phyloP scores from a whole-genome alignment of 768 basidiomycete genomes.

The Gloeopeniophorella convolvens region DNA sequence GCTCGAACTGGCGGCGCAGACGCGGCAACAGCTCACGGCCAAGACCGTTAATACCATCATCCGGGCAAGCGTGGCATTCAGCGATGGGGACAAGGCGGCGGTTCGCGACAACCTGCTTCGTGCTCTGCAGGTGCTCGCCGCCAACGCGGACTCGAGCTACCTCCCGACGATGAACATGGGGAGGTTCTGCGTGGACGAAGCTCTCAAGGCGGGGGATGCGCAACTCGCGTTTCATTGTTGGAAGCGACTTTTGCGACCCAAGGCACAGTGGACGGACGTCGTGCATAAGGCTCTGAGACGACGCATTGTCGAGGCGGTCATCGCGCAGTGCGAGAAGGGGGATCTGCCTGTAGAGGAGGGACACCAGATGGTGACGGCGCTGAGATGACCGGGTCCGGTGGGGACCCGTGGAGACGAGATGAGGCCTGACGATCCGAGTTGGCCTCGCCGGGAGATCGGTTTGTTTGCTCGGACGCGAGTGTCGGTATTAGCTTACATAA shows the following conservation, averaged over 20 bases:
- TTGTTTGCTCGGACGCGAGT: too few species aligned
- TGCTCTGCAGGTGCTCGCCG: constrained; percentile 38
- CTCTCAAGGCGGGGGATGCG: constrained; percentile 44
- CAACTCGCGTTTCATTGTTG: constrained; percentile 56
- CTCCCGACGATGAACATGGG: constrained; percentile 43
- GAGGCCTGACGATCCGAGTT: too few species aligned
- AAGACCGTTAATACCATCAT: constrained; percentile 37
- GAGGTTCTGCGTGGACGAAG: constrained; percentile 42
- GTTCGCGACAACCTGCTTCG: constrained; percentile 33
- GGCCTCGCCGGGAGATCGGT: too few species aligned
- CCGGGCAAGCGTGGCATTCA: constrained; percentile 22
- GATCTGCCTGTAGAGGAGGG: constrained; percentile 24
- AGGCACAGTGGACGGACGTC: constrained; percentile 41
- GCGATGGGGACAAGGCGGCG: constrained; percentile 21
- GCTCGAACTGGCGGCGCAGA: constrained; percentile 33
- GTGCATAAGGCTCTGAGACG: constrained; percentile 40
- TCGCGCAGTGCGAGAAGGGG: constrained; percentile 25
- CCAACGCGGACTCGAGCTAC: constrained; percentile 31
- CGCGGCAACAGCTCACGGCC: constrained; percentile 35
- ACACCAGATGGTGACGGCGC: constrained; percentile 29
- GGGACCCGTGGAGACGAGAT: not conserved
- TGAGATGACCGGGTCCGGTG: constrained; percentile 22
- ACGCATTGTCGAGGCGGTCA: constrained; percentile 34
- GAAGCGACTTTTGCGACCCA: constrained; percentile 39
- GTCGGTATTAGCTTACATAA: too few species aligned